Evolutionary conservation across 805 yeast species (phyloP).

Genomic region (Tetrapisispora arboricola): DNA sequence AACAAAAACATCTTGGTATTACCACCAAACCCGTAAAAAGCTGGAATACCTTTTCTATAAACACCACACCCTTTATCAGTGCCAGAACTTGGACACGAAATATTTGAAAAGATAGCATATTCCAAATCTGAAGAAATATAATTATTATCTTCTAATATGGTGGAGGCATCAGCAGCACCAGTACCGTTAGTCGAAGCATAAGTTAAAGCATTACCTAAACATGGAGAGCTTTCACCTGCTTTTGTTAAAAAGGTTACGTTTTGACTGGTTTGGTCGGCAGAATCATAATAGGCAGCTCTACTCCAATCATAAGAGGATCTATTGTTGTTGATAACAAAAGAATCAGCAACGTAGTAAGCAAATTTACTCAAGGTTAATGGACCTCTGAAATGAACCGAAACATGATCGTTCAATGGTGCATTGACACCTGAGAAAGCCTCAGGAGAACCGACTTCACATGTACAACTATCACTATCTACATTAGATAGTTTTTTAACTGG

Average conservation of each 20-base stretch:
- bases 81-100: slow-evolving; percentile 47
- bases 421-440: slow-evolving; percentile 41
- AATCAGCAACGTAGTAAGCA: slow-evolving; percentile 46
- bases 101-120: slow-evolving; percentile 47
- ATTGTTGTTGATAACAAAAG: slow-evolving; percentile 26
- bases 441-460: slow-evolving; percentile 22
- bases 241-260: slow-evolving; percentile 60
- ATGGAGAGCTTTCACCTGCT: slow-evolving; percentile 50
- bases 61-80: slow-evolving; percentile 60
- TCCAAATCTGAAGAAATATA: slow-evolving; percentile 49
- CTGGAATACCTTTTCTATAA: slow-evolving; percentile 64
- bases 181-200: slow-evolving; percentile 52
- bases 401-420: slow-evolving; percentile 54
- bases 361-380: slow-evolving; percentile 52
- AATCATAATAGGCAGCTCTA: slow-evolving; percentile 48
- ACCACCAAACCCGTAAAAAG: slow-evolving; percentile 63
- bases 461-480: slow-evolving; percentile 16
- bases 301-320: slow-evolving; percentile 40
- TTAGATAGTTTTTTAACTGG: slow-evolving; percentile 23
- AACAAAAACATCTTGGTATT: slow-evolving; percentile 60
- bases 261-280: slow-evolving; percentile 37
- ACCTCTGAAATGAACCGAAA: slow-evolving; percentile 72
- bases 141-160: slow-evolving; percentile 40
- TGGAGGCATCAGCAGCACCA: slow-evolving; percentile 35
- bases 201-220: slow-evolving; percentile 59